Percentiles rank a stretch among this genome's conserved stretches.
Evolutionary conservation across 352 stramenopile species (phyloP).

Genomic region (Phytophthora idaei): DNA sequence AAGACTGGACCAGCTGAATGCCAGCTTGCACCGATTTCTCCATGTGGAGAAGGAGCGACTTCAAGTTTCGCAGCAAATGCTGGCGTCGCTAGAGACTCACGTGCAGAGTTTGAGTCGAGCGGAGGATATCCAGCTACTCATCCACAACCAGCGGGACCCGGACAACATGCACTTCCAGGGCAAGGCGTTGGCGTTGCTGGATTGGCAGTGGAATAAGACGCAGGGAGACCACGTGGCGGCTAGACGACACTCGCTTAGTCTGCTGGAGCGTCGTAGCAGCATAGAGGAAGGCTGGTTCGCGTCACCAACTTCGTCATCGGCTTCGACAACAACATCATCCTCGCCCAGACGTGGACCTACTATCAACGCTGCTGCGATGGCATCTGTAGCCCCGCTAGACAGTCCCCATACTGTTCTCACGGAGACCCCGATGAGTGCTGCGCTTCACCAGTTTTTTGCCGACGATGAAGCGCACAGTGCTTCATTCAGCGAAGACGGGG

Average conservation of each 20-base stretch:
- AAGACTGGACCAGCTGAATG: slow-evolving; percentile 74
- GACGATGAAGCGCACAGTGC: slow-evolving; percentile 26
- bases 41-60: slow-evolving; percentile 81
- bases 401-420: slow-evolving; percentile 57
- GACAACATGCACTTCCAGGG: slow-evolving; percentile 91
- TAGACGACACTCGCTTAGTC: slow-evolving; percentile 20
- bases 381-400: slow-evolving; percentile 19
- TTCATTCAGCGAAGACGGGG: slow-evolving; percentile 12
- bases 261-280: slow-evolving; percentile 39
- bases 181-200: slow-evolving; percentile 82
- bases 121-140: slow-evolving; percentile 85
- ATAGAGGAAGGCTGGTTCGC: slow-evolving; percentile 24
- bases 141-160: slow-evolving; percentile 82
- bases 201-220: slow-evolving; percentile 84
- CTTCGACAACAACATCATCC: slow-evolving; percentile 21
- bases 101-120: slow-evolving; percentile 66
- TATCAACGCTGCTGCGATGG: slow-evolving; percentile 8
- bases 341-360: slow-evolving; percentile 11
- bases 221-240: slow-evolving; percentile 32
- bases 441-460: slow-evolving; percentile 59
- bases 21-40: slow-evolving; percentile 71
- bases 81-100: slow-evolving; percentile 61
- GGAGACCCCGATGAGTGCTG: slow-evolving; percentile 60
- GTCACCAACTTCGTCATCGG: slow-evolving; percentile 32
- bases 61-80: slow-evolving; percentile 64